phyloP scores from a whole-genome alignment of 176 grass and related monocot genomes.

The Oryza officinalis region DNA sequence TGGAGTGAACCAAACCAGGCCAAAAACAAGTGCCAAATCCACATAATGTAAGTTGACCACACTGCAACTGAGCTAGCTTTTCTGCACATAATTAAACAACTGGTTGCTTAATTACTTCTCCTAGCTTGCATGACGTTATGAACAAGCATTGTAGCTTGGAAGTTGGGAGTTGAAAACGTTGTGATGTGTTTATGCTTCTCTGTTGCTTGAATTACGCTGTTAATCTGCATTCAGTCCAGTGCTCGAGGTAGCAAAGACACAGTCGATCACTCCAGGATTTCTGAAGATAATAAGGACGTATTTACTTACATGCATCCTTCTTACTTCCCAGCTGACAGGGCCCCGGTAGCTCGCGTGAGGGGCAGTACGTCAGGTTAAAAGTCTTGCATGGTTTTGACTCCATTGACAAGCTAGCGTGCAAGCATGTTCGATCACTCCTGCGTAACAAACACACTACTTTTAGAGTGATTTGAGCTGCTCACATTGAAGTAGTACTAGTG shows the following conservation, averaged over 20 bases:
- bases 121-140: neutral
- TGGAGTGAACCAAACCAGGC: neutral
- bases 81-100: too few relatives aligned
- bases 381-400: neutral
- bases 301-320: neutral
- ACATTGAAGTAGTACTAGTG: neutral
- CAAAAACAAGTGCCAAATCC: neutral
- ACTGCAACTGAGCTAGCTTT: neutral
- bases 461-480: neutral
- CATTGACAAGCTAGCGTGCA: neutral
- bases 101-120: neutral
- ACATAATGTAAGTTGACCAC: neutral
- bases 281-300: neutral
- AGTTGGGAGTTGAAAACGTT: neutral
- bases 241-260: constrained; percentile 1
- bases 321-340: constrained; percentile 30
- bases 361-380: constrained; percentile 36
- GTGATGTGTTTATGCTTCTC: neutral
- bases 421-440: neutral
- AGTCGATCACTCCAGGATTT: neutral
- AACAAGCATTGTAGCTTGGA: neutral
- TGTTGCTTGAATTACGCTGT: constrained; percentile 6
- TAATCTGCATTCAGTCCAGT: neutral
- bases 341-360: constrained; percentile 38
- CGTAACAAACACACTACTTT: neutral